Evolutionary conservation across 169 alveolate species (phyloP).

Genomic region (Cryptosporidium andersoni): DNA sequence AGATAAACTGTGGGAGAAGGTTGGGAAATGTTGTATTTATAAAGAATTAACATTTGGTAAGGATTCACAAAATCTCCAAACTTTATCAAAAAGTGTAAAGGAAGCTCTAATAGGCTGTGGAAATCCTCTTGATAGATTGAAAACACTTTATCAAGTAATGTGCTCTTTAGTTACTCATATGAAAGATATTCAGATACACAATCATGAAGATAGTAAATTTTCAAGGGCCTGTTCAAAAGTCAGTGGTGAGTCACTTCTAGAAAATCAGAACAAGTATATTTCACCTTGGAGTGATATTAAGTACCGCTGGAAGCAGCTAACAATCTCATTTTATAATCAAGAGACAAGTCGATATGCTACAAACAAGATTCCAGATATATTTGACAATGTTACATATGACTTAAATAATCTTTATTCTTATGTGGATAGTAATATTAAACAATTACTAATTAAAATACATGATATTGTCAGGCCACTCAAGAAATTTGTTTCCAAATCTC

Average conservation of each 20-base stretch:
- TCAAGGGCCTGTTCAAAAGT: constrained; percentile 19
- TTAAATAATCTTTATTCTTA: not conserved
- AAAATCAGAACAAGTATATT: not conserved
- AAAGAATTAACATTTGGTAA: too few species aligned
- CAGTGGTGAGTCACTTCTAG: constrained; percentile 28
- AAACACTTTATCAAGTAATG: constrained; percentile 10
- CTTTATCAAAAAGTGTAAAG: constrained; percentile 2
- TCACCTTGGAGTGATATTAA: too few species aligned
- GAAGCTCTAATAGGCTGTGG: constrained; percentile 30
- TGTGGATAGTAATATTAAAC: constrained; percentile 6
- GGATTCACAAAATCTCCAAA: not conserved
- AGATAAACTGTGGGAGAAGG: constrained; percentile 31
- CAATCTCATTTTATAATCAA: constrained; percentile 39
- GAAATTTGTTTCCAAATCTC: constrained; percentile 35
- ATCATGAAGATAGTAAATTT: constrained; percentile 2
- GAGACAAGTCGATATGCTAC: constrained; percentile 27
- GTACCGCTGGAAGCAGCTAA: constrained; percentile 36
- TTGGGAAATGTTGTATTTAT: not conserved
- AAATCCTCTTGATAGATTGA: constrained; percentile 13
- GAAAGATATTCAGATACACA: not conserved
- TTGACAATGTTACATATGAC: constrained; percentile 51
- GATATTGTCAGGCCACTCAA: constrained; percentile 31
- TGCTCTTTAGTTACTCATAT: constrained; percentile 2
- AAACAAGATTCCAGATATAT: constrained; percentile 29
- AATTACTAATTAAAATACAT: constrained; percentile 22